Conservation (phyloP, 306 rosid genomes). For the Dalbergia cochinchinensis region DNA sequence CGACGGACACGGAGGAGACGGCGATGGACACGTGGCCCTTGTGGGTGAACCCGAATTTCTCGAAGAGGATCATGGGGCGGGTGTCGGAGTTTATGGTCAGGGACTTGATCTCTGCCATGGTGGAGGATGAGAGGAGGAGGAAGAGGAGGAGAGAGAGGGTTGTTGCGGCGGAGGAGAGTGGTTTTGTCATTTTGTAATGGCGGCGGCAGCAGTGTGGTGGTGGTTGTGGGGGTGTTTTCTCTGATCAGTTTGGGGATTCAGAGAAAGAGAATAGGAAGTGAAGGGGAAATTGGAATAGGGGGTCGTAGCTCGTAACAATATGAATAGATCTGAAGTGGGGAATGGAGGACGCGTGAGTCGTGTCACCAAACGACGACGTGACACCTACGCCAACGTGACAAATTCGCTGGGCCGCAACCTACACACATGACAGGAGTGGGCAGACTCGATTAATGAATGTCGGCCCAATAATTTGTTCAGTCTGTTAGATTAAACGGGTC, state of each 20-base stretch:
- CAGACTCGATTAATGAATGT: too few relatives aligned
- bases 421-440: too few relatives aligned
- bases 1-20: slow-evolving; percentile 66
- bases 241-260: neutral
- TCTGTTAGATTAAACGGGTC: too few relatives aligned
- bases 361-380: slow-evolving; percentile 34
- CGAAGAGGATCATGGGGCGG: slow-evolving; percentile 88
- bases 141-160: slow-evolving; percentile 27
- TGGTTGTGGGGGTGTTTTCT: neutral
- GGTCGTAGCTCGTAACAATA: too few relatives aligned
- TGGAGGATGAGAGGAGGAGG: slow-evolving; percentile 32
- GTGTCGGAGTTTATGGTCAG: slow-evolving; percentile 72
- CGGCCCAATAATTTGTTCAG: too few relatives aligned
- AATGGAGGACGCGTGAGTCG: neutral
- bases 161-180: slow-evolving; percentile 28
- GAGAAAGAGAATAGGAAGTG: too few relatives aligned
- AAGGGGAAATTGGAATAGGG: neutral
- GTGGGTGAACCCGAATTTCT: slow-evolving; percentile 91
- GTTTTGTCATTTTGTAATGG: slow-evolving; percentile 54
- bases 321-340: slow-evolving; percentile 5
- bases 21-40: slow-evolving; percentile 70
- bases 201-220: too few relatives aligned
- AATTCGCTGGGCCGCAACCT: neutral
- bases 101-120: slow-evolving; percentile 86
- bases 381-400: neutral